Conservation (phyloP, 2,329 filamentous ascomycete genomes). For the Penicillium sp. region DNA sequence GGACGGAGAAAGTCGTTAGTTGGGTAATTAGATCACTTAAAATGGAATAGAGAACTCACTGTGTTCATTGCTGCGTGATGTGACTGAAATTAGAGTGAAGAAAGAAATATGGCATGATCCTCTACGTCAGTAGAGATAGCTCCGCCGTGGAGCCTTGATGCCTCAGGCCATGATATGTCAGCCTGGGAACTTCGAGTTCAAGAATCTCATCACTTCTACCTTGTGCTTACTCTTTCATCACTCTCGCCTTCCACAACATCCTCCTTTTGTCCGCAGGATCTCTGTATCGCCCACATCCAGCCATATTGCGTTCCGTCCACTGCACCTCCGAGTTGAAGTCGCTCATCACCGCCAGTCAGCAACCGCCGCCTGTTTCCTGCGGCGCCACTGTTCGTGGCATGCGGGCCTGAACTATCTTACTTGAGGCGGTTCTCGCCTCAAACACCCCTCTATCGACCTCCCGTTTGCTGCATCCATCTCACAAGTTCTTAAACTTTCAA, state of each 20-base stretch:
- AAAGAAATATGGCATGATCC: constrained; percentile 20
- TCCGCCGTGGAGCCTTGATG: constrained; percentile 17
- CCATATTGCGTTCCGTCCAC: neutral
- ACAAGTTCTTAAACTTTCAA: neutral
- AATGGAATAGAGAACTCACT: constrained; percentile 44
- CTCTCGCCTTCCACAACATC: constrained; percentile 7
- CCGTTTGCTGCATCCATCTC: neutral
- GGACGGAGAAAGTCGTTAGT: constrained; percentile 17
- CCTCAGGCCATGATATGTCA: constrained; percentile 35
- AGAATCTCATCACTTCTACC: constrained; percentile 7
- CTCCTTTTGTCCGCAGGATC: neutral
- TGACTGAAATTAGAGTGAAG: constrained; percentile 3
- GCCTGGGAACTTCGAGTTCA: neutral
- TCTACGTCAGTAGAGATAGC: constrained; percentile 30
- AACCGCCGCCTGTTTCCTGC: constrained; percentile 23
- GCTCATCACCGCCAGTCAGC: constrained; percentile 13
- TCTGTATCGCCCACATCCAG: neutral
- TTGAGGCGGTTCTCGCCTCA: constrained; percentile 26
- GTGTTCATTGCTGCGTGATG: constrained; percentile 56
- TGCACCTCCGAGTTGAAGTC: neutral
- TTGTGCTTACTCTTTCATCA: constrained; percentile 5
- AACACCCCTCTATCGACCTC: neutral
- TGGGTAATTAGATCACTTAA: neutral
- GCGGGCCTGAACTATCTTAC: constrained; percentile 24
- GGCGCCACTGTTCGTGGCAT: constrained; percentile 28